These are phyloP conservation scores for Metschnikowia cerradonensis DNA, from an alignment of 805 yeast species.

Conservation along the genomic window DNA sequence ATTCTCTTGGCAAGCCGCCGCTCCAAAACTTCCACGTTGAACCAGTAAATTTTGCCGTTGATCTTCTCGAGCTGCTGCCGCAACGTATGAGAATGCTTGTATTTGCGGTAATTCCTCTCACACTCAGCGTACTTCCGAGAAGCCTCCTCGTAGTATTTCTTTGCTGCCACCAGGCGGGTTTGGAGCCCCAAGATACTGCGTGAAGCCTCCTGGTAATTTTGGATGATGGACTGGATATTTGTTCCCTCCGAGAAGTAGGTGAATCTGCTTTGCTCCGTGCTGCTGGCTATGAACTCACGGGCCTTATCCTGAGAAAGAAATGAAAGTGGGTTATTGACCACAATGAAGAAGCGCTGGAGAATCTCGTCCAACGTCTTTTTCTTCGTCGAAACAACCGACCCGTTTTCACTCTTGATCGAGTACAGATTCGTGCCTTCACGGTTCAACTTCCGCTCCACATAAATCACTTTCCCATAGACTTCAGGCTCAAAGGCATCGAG, in stretches of 20 bases:
- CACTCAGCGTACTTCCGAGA: constrained; percentile 27
- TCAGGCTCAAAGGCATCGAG: constrained; percentile 61
- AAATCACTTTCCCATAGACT: constrained; percentile 63
- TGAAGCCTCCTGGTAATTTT: constrained; percentile 41
- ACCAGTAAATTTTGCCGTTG: constrained; percentile 43
- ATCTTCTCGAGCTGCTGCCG: constrained; percentile 29
- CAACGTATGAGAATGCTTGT: constrained; percentile 31
- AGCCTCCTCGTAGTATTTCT: constrained; percentile 23
- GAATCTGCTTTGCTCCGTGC: constrained; percentile 70
- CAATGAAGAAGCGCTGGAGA: constrained; percentile 65
- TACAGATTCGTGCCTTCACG: constrained; percentile 52
- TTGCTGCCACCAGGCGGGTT: constrained; percentile 24
- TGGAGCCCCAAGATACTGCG: constrained; percentile 28
- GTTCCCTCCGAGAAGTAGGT: constrained; percentile 79
- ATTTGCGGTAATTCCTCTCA: constrained; percentile 29
- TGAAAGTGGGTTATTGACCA: constrained; percentile 87
- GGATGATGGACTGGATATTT: constrained; percentile 60
- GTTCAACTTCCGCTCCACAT: constrained; percentile 62
- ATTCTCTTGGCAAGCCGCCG: constrained; percentile 20
- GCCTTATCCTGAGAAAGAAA: constrained; percentile 94
- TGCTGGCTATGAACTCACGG: constrained; percentile 76
- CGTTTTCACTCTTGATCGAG: constrained; percentile 48
- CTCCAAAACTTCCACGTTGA: constrained; percentile 32
- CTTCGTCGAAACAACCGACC: constrained; percentile 54
- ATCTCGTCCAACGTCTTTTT: constrained; percentile 65